A percentile compares a stretch with the other conserved stretches of the same genome.
These are phyloP conservation scores for Stagonosporopsis rhizophila DNA, from an alignment of 2,329 filamentous ascomycete species.

Conservation along the genomic window DNA sequence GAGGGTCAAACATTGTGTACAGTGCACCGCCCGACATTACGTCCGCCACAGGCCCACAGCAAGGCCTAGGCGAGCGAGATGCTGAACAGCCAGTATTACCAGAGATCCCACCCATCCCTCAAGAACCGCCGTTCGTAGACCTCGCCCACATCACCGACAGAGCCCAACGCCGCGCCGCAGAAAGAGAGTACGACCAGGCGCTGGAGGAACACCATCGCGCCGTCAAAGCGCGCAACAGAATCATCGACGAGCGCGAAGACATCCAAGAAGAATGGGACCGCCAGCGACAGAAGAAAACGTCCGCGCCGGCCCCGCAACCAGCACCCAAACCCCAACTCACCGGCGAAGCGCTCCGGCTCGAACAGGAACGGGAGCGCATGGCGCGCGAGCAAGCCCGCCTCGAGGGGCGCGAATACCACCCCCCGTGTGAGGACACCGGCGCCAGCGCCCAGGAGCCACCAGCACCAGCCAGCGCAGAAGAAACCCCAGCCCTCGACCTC, in stretches of 20 bases:
- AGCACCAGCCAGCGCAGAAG: slow-evolving; percentile 20
- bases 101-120: slow-evolving; percentile 60
- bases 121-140: slow-evolving; percentile 64
- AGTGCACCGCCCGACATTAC: slow-evolving; percentile 39
- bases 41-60: slow-evolving; percentile 26
- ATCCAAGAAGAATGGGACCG: slow-evolving; percentile 57
- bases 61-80: slow-evolving; percentile 1
- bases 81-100: slow-evolving; percentile 46
- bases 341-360: slow-evolving; percentile 32
- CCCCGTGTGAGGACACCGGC: slow-evolving; percentile 13
- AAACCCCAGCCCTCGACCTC: slow-evolving; percentile 25
- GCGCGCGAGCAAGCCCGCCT: slow-evolving; percentile 13
- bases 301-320: not conserved
- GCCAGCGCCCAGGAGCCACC: not conserved
- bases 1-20: slow-evolving; percentile 44
- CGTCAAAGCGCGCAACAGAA: slow-evolving; percentile 70
- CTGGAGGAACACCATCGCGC: slow-evolving; percentile 71
- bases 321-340: slow-evolving; percentile 30
- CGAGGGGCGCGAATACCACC: slow-evolving; percentile 31
- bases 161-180: slow-evolving; percentile 69
- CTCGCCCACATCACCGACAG: slow-evolving; percentile 67
- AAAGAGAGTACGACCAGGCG: slow-evolving; percentile 69
- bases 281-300: slow-evolving; percentile 2
- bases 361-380: slow-evolving; percentile 28
- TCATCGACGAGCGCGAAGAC: slow-evolving; percentile 69